A percentile compares a stretch with the other conserved stretches of the same genome.
phyloP scores from a whole-genome alignment of 2,329 filamentous ascomycete genomes.

The Didymella keratinophila region DNA sequence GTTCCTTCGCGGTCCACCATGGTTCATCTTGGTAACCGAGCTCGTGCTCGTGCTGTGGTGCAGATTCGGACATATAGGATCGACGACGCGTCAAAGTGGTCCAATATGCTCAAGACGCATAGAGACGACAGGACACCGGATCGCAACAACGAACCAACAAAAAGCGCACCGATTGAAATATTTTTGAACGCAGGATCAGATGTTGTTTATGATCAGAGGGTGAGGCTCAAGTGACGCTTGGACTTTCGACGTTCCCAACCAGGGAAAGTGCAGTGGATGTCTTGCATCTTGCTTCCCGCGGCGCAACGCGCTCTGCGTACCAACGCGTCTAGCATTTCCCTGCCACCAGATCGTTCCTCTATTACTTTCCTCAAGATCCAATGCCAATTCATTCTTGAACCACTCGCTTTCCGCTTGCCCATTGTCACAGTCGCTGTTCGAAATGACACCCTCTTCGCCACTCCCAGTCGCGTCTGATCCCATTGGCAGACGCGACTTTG shows the following conservation, averaged over 20 bases:
- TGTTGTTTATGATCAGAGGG: not conserved
- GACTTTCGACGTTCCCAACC: conserved; percentile 14
- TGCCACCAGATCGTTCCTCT: conserved; percentile 36
- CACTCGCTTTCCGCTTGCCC: conserved; percentile 13
- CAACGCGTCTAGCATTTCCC: conserved; percentile 36
- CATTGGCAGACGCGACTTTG: conserved; percentile 28
- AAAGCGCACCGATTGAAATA: not conserved
- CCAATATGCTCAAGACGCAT: not conserved
- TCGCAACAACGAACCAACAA: no score
- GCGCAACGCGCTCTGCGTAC: conserved; percentile 19
- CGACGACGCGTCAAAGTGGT: conserved; percentile 6
- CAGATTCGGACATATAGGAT: conserved; percentile 5
- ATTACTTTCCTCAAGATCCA: conserved; percentile 24
- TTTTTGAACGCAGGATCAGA: not conserved
- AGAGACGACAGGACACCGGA: no score
- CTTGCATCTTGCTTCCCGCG: conserved; percentile 13
- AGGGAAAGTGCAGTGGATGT: conserved; percentile 18
- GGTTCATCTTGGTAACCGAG: conserved; percentile 14
- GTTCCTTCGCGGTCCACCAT: conserved; percentile 15
- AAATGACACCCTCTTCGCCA: conserved; percentile 37
- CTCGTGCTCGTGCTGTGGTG: conserved; percentile 17
- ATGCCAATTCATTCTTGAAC: conserved; percentile 24
- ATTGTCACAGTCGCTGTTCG: conserved; percentile 10
- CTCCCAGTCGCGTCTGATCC: conserved; percentile 37
- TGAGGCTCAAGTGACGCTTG: conserved; percentile 16